Percentiles rank a stretch among this genome's conserved stretches.
phyloP scores from a whole-genome alignment of 2,329 filamentous ascomycete genomes.

The Neocucurbitaria cava region DNA sequence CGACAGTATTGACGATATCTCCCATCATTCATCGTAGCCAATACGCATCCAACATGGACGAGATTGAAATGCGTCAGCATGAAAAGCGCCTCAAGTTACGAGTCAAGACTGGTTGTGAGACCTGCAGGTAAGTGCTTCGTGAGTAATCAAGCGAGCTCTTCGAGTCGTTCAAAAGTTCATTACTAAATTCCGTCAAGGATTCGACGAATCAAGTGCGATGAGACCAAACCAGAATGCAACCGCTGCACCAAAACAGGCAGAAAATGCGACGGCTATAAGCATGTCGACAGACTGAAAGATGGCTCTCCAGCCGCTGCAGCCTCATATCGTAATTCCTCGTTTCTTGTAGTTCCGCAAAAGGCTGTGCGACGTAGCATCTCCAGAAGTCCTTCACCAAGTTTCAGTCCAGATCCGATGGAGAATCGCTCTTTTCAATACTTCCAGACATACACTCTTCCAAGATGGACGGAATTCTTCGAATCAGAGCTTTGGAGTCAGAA shows the following conservation, averaged over 20 bases:
- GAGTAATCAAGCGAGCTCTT: not conserved
- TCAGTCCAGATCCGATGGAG: slow-evolving; percentile 31
- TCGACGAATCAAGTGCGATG: slow-evolving; percentile 48
- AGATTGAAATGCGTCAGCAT: slow-evolving; percentile 29
- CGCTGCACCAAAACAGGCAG: slow-evolving; percentile 47
- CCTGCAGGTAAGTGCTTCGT: slow-evolving; percentile 29
- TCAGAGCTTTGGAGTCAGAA: slow-evolving; percentile 39
- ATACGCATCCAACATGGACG: slow-evolving; percentile 24
- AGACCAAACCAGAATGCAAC: slow-evolving; percentile 40
- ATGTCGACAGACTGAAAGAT: slow-evolving; percentile 16
- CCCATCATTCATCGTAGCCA: not conserved
- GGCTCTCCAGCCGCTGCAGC: slow-evolving; percentile 24
- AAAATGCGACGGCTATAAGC: slow-evolving; percentile 48
- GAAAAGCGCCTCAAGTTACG: slow-evolving; percentile 38
- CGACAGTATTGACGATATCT: not conserved
- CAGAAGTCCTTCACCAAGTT: slow-evolving; percentile 23
- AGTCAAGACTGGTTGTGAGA: slow-evolving; percentile 41
- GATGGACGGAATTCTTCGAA: slow-evolving; percentile 44
- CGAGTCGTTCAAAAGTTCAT: not conserved
- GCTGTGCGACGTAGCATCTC: slow-evolving; percentile 14
- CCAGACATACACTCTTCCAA: slow-evolving; percentile 32
- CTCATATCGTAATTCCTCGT: slow-evolving; percentile 34
- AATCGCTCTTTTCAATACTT: slow-evolving; percentile 40
- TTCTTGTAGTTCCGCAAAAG: slow-evolving; percentile 34
- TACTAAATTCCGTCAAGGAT: slow-evolving; percentile 23